phyloP scores from a whole-genome alignment of 164 flowering plant species.

The Cinnamomum chago region DNA sequence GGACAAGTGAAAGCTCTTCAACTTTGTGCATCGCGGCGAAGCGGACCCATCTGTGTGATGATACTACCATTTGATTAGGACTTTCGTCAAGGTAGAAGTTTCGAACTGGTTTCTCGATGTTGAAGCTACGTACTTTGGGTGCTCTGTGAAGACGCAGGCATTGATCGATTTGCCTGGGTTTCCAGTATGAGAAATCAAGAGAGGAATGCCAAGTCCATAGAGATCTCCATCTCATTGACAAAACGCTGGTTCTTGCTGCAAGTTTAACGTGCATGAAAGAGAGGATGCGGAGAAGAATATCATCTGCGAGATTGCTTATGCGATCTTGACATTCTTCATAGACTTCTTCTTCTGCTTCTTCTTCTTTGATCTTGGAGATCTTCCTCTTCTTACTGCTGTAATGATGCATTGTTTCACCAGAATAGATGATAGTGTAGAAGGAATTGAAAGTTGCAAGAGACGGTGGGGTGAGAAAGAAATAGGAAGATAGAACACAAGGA shows the following conservation, averaged over 20 bases:
- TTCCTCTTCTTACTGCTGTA: too few relatives aligned
- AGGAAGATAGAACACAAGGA: too few relatives aligned
- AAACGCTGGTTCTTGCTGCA: not conserved
- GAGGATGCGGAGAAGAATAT: not conserved
- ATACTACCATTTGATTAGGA: too few relatives aligned
- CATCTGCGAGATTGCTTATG: not conserved
- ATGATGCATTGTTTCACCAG: too few relatives aligned
- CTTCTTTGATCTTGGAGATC: too few relatives aligned
- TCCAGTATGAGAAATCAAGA: not conserved
- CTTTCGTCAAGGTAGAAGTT: too few relatives aligned
- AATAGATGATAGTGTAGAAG: too few relatives aligned
- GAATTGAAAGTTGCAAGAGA: too few relatives aligned
- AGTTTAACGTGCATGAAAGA: not conserved
- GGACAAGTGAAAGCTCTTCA: not conserved
- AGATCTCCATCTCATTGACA: not conserved
- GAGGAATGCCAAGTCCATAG: not conserved
- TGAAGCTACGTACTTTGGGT: not conserved
- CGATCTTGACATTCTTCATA: not conserved
- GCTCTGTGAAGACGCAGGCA: not conserved
- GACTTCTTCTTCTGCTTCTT: too few relatives aligned
- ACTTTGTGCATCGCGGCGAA: not conserved
- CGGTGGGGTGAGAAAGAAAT: too few relatives aligned
- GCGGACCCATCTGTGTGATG: not conserved
- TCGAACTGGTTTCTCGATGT: too few relatives aligned
- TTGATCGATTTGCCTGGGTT: not conserved